Evolutionary conservation across 73 alveolate genomes (phyloP).

Genomic region (Tetrahymena malaccensis): DNA sequence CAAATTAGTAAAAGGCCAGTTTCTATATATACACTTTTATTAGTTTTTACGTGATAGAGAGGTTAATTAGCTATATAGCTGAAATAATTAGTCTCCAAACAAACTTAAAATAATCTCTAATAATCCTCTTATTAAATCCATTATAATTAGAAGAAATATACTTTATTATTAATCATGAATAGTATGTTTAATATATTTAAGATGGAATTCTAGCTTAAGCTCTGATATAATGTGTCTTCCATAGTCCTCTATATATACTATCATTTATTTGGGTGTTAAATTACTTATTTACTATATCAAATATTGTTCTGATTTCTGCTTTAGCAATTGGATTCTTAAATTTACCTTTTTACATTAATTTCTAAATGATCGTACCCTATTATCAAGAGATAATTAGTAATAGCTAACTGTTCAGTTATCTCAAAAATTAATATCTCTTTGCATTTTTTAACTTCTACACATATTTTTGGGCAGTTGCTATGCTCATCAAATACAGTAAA

Average conservation of each 20-base stretch:
- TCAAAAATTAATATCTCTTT: too few relatives aligned
- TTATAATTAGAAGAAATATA: not conserved
- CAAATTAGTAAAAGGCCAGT: not conserved
- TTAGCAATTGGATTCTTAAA: not conserved
- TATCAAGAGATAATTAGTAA: not conserved
- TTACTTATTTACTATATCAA: not conserved
- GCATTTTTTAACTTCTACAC: not conserved
- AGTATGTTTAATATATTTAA: too few relatives aligned
- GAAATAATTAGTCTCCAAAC: not conserved
- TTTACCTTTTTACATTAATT: too few relatives aligned
- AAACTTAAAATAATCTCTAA: not conserved
- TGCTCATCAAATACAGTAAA: not conserved
- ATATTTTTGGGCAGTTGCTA: not conserved
- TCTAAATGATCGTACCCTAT: not conserved
- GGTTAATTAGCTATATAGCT: not conserved
- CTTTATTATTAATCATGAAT: not conserved
- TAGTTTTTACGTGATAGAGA: not conserved
- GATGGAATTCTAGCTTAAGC: not conserved
- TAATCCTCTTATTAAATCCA: not conserved
- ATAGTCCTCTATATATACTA: not conserved
- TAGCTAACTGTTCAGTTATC: not conserved
- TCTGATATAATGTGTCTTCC: not conserved
- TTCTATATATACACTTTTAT: not conserved
- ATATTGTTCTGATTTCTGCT: too few relatives aligned
- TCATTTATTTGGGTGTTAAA: not conserved